Evolutionary conservation across 108 stramenopile genomes (phyloP).

Genomic region (Cyclostephanos invisitatus): DNA sequence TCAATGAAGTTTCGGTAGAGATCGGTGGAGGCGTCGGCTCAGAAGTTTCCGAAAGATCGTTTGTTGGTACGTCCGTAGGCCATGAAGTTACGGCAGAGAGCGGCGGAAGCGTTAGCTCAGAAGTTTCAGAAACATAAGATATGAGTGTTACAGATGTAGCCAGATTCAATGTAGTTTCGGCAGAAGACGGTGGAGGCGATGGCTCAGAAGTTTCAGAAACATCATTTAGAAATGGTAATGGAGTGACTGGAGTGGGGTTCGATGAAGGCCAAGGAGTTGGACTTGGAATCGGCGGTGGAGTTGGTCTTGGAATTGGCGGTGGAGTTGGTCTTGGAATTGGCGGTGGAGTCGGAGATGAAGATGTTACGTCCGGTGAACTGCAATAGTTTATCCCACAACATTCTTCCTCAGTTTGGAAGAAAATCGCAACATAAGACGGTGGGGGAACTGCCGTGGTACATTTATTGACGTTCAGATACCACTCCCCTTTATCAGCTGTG

Average conservation of each 20-base stretch:
- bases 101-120: slow-evolving; percentile 7
- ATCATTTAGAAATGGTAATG: too few relatives aligned
- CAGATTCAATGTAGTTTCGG: neutral
- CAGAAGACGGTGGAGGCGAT: neutral
- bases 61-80: slow-evolving; percentile 11
- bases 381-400: too few relatives aligned
- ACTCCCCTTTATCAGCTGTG: too few relatives aligned
- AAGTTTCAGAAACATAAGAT: neutral
- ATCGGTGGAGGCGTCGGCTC: slow-evolving; percentile 5
- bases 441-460: neutral
- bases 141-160: neutral
- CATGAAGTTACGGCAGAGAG: slow-evolving; percentile 3
- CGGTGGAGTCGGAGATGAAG: neutral
- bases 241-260: too few relatives aligned
- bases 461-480: neutral
- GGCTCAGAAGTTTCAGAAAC: slow-evolving; percentile 12
- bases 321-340: neutral
- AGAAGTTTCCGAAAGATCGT: neutral
- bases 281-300: too few relatives aligned
- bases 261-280: too few relatives aligned
- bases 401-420: neutral
- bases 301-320: too few relatives aligned
- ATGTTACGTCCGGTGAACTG: neutral
- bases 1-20: neutral
- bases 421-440: neutral